Evolutionary conservation across 441 rosid species (phyloP).

Genomic region (Arabidopsis lyrata): DNA sequence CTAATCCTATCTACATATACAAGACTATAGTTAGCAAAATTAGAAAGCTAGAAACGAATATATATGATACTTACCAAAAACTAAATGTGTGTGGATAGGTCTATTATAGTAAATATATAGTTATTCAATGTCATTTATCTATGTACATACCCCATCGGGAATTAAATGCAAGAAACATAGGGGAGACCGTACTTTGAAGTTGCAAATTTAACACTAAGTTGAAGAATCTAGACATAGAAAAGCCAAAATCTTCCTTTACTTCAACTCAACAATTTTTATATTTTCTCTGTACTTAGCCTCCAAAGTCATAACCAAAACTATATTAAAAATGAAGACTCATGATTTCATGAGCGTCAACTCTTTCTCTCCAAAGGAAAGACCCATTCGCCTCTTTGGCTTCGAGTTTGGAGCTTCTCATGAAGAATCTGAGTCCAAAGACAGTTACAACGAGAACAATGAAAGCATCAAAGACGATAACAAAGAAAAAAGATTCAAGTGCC

Average conservation of each 20-base stretch:
- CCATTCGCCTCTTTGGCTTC: conserved; percentile 84
- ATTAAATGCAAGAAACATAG: conserved; percentile 35
- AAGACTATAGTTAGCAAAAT: neutral
- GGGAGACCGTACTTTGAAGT: conserved; percentile 39
- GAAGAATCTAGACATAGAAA: conserved; percentile 25
- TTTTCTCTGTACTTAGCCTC: conserved; percentile 7
- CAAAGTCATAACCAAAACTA: neutral
- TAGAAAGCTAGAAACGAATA: neutral
- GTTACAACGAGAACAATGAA: conserved; percentile 38
- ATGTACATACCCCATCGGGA: conserved; percentile 36
- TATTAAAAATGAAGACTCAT: conserved; percentile 66
- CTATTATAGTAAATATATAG: neutral
- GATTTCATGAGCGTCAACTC: conserved; percentile 94
- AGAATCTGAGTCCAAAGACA: conserved; percentile 31
- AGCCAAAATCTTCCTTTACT: conserved; percentile 19
- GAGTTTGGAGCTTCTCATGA: conserved; percentile 60
- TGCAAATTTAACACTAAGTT: conserved; percentile 30
- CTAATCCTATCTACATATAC: neutral
- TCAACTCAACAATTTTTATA: conserved; percentile 14
- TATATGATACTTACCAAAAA: conserved; percentile 8
- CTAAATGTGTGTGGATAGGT: neutral
- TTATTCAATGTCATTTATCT: conserved; percentile 3
- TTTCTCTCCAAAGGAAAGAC: conserved; percentile 76
- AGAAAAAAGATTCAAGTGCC: conserved; percentile 83
- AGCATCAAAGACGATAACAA: conserved; percentile 46